phyloP scores from a whole-genome alignment of 2,329 filamentous ascomycete genomes.

The Dendryphion nanum region DNA sequence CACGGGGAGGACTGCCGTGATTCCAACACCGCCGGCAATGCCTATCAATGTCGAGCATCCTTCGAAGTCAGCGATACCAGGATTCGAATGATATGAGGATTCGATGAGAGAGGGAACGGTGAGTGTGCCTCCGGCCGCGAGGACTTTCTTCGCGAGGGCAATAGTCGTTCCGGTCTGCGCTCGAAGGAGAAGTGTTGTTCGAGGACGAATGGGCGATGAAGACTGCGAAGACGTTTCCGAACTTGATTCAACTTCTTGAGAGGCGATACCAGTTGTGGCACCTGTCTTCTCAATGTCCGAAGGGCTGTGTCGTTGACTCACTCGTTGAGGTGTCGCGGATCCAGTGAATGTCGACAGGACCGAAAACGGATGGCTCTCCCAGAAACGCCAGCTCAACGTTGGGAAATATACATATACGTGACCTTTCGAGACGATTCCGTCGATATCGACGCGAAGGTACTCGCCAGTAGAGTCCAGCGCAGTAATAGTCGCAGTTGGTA shows the following conservation, averaged over 20 bases:
- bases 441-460: background rate
- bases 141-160: background rate
- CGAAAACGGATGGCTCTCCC: slow-evolving; percentile 58
- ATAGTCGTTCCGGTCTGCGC: background rate
- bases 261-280: background rate
- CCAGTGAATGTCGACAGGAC: slow-evolving; percentile 4
- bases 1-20: background rate
- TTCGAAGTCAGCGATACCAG: background rate
- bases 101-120: background rate
- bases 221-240: background rate
- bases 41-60: background rate
- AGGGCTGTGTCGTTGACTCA: background rate
- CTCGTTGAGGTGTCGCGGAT: background rate
- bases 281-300: background rate
- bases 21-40: background rate
- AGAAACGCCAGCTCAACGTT: slow-evolving; percentile 36
- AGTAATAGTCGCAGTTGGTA: background rate
- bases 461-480: background rate
- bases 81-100: background rate
- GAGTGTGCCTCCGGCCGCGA: background rate
- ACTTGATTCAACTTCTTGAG: too few relatives aligned
- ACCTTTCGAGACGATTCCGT: slow-evolving; percentile 7
- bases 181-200: background rate
- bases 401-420: slow-evolving; percentile 53
- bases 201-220: background rate